Base-by-base conservation (phyloP, 2,329 filamentous ascomycete genomes). In the Xylaria arbuscula region DNA sequence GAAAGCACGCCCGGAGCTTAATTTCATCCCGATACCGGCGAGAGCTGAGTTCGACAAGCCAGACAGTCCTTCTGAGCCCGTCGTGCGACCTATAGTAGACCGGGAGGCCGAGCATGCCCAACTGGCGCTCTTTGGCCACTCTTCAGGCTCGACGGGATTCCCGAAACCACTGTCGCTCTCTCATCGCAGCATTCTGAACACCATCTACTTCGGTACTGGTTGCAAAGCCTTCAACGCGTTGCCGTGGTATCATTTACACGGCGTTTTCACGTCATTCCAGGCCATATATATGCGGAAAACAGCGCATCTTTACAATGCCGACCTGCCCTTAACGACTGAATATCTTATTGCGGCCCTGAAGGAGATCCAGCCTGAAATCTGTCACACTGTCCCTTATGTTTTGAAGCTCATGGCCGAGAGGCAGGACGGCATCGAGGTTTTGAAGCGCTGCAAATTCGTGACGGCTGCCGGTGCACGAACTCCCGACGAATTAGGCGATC, bases 101-200 rank as follows among this genome's bases (percentile, higher is more conserved):
- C 70, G 68, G 69, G 28, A 78, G 74, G 57, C 70, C 42, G 70
- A 81, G 71, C 72, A 77, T 47, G 19, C 72, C 59, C 78, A 79
- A 56, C 70, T 78, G 0, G 79, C 79, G 0, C 70, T 84, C 38
- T 83, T 84, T 34, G 77, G 81, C 48, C 84, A 85, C 69, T 85
- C 83, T 0, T 85, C 83, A 0, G 84, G 84, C 0, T 84, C 83
- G 1, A 85, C 83, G 0, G 83, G 83, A 0, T 78, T 81, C 3
- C 83, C 83, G 0, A 85, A 85, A 66, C 82, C 83, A 3, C 74
- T 85, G 1, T 76, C 80, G 15, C 77, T 83, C 40, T 82, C 81
- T 1, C 82, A 85, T 62, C 75, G 77, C 42, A 78, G 78, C 4
- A 60, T 83, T 24, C 76, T 82, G 72, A 80, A 78, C 56, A 79